Evolutionary conservation across 139 green algal genomes (phyloP).

Genomic region (Chlorella sorokiniana): DNA sequence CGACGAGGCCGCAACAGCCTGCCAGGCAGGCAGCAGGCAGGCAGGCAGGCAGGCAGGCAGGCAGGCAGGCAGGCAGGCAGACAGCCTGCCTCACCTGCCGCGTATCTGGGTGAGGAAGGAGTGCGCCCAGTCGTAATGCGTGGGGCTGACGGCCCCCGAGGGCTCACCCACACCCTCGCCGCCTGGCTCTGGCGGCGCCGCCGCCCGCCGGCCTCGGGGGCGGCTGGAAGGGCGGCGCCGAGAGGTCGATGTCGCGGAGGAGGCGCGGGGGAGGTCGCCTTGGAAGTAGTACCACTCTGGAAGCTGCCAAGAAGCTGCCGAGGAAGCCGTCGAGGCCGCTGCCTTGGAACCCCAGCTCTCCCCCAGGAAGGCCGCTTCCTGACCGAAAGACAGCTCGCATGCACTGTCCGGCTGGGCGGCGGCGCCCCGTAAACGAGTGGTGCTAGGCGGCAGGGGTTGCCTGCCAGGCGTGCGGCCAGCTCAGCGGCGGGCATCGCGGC

Average conservation of each 20-base stretch:
- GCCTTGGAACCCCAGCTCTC: too few relatives aligned
- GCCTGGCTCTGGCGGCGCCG: slow-evolving; percentile 11
- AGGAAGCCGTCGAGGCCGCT: too few relatives aligned
- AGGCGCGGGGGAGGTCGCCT: neutral
- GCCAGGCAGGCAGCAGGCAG: neutral
- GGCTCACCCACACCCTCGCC: slow-evolving; percentile 13
- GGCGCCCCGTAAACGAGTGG: slow-evolving; percentile 18
- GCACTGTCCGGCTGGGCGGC: too few relatives aligned
- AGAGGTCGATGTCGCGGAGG: too few relatives aligned
- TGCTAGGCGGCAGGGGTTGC: slow-evolving; percentile 17
- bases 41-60: neutral
- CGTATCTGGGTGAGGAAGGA: slow-evolving; percentile 29
- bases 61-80: neutral
- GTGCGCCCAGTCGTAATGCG: slow-evolving; percentile 20
- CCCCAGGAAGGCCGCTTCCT: too few relatives aligned
- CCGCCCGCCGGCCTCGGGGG: too few relatives aligned
- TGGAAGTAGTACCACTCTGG: too few relatives aligned
- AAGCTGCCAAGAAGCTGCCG: too few relatives aligned
- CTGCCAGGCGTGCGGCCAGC: slow-evolving; percentile 9
- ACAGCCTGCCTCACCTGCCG: neutral
- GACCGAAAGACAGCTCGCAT: too few relatives aligned
- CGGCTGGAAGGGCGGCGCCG: too few relatives aligned
- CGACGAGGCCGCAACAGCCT: neutral
- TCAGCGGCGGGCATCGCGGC: neutral
- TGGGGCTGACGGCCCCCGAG: slow-evolving; percentile 5